Evolutionary conservation across 371 early-diverging fungal species (phyloP), one percentile per base, ranked within the genome.

Genomic region (Cokeromyces recurvatus): DNA sequence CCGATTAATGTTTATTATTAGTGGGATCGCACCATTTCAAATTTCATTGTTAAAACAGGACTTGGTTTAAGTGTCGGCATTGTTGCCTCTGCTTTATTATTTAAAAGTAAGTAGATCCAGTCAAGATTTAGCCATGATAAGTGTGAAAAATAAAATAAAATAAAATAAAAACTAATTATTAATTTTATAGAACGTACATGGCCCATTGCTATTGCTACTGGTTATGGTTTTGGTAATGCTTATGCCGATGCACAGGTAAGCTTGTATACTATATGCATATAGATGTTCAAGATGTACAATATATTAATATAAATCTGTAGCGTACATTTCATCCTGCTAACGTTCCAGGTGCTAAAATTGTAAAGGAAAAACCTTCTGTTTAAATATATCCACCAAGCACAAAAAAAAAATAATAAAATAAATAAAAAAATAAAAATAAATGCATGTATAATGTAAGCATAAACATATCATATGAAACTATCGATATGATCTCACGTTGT

Each of bases 21-120:
- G 92, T 89, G 90, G 84, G 95, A 94, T 77, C 85, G 80, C 51
- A 86, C 89, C 47, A 72, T 92, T 41, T 85, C 92, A 48, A 90
- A 94, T 80, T 79, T 89, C 50, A 68, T 88, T 40, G 83, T 92
- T 42, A 89, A 91, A 68, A 79, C 89, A 39, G 92, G 91, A 20
- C 71, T 92, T 48, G 95, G 95, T 55, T 71, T 92, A 51, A 86
- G 90, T 55, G 85, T 85, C 24, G 95, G 93, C 52, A 82, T 94
- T 52, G 87, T 90, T 20, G 85, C 90, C 32, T 91, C 93, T 25
- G 90, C 88, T 32, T 74, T 94, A 29, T 61, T 94, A 56, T 94
- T 94, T 74, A 87, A 84, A 77, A 85, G 95, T 89, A 81, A 63
- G 84, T 74, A n/a, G n/a, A n/a, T n/a, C n/a, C n/a, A n/a, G n/a